Conservation (phyloP, 768 basidiomycete species). For the Naganishia onofrii region DNA sequence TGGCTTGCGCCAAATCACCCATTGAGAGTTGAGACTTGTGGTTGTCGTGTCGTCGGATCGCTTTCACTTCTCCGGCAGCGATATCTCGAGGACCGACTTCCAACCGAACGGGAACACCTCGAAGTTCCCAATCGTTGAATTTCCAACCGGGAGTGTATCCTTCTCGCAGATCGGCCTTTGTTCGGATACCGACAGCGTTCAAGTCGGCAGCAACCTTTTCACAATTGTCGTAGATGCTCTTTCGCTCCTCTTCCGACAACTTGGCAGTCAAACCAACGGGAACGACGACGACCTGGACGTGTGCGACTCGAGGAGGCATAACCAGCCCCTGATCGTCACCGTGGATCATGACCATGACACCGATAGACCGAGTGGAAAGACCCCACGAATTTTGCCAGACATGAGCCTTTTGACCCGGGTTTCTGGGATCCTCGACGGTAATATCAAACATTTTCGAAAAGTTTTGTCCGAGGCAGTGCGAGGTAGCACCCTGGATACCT, state of each 20-base stretch:
- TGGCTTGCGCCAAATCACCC: constrained; percentile 56
- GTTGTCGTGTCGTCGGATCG: constrained; percentile 80
- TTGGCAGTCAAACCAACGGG: constrained; percentile 92
- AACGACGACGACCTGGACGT: constrained; percentile 81
- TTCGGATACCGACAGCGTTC: constrained; percentile 70
- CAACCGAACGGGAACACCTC: constrained; percentile 95
- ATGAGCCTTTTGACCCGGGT: constrained; percentile 54
- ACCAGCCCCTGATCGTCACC: constrained; percentile 97
- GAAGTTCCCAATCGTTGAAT: constrained; percentile 99
- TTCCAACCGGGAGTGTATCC: constrained; percentile 98
- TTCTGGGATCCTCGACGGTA: constrained; percentile 84
- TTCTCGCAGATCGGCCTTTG: constrained; percentile 86
- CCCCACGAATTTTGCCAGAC: constrained; percentile 99
- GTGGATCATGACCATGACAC: constrained; percentile 99
- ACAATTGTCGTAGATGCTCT: constrained; percentile 70
- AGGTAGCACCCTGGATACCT: constrained; percentile 96
- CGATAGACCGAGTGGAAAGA: constrained; percentile 88
- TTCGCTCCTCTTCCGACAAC: constrained; percentile 60
- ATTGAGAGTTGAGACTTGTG: constrained; percentile 62
- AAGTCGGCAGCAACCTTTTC: constrained; percentile 72
- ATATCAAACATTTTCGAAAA: constrained; percentile 99
- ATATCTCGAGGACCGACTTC: constrained; percentile 95
- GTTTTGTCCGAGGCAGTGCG: constrained; percentile 97
- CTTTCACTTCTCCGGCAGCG: constrained; percentile 66
- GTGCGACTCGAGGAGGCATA: constrained; percentile 94